Conservation (phyloP, 1,284 basidiomycete species). For the Ceratobasidium sp. region DNA sequence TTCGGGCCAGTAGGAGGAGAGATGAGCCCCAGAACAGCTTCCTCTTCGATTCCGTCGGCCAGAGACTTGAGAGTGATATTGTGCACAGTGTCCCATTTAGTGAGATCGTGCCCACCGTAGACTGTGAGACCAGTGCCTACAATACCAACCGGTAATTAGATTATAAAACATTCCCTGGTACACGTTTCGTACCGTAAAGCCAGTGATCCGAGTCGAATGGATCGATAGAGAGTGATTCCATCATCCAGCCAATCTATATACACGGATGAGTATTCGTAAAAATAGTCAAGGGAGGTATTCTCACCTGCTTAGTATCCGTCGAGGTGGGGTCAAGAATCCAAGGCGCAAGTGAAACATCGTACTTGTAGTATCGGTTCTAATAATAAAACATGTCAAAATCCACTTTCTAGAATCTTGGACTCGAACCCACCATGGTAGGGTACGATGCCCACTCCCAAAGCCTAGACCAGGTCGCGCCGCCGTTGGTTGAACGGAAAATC, state of each 20-base stretch:
- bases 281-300: not conserved
- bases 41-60: slow-evolving; percentile 71
- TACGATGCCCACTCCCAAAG: slow-evolving; percentile 60
- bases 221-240: slow-evolving; percentile 62
- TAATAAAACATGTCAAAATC: not conserved
- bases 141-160: too few relatives aligned
- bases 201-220: slow-evolving; percentile 71
- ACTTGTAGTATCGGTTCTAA: slow-evolving; percentile 60
- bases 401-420: not conserved
- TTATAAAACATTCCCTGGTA: not conserved
- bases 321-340: slow-evolving; percentile 53
- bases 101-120: slow-evolving; percentile 63
- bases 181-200: slow-evolving; percentile 58
- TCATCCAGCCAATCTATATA: slow-evolving; percentile 50
- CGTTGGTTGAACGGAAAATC: slow-evolving; percentile 65
- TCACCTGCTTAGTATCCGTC: slow-evolving; percentile 48
- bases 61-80: slow-evolving; percentile 66
- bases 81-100: slow-evolving; percentile 64
- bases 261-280: not conserved
- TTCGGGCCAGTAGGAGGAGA: slow-evolving; percentile 59
- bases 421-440: slow-evolving; percentile 18
- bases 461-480: slow-evolving; percentile 62
- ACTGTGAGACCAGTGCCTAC: slow-evolving; percentile 30
- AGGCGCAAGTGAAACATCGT: slow-evolving; percentile 64
- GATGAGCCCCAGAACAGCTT: slow-evolving; percentile 61